A percentile compares a stretch with the other conserved stretches of the same genome.
These are phyloP conservation scores for Bondarzewia mesenterica DNA, from an alignment of 1,284 basidiomycete species.

Conservation along the genomic window DNA sequence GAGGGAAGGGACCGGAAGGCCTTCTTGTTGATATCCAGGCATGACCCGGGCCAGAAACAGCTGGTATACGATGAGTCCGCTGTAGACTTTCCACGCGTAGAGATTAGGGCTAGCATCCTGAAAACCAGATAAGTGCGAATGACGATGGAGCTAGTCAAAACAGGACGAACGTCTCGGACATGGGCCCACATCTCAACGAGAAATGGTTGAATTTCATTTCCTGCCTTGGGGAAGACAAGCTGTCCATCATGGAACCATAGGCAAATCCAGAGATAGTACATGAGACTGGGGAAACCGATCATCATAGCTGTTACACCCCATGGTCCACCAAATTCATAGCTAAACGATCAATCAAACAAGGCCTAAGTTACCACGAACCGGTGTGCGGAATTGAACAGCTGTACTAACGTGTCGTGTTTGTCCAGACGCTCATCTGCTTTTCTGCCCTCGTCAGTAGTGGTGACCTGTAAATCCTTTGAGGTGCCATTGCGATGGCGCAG, in stretches of 20 bases:
- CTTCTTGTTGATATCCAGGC: conserved; percentile 91
- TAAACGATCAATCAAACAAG: conserved; percentile 24
- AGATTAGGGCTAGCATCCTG: conserved; percentile 88
- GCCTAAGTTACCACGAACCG: too few species aligned
- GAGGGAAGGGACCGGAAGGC: conserved; percentile 87
- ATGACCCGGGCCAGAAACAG: conserved; percentile 86
- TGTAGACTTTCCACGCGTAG: conserved; percentile 87
- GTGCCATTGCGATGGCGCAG: conserved; percentile 7
- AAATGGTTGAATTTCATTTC: conserved; percentile 76
- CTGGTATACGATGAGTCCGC: conserved; percentile 84
- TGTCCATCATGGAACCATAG: conserved; percentile 93
- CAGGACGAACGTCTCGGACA: conserved; percentile 59
- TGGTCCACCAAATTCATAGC: conserved; percentile 96
- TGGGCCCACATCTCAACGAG: conserved; percentile 79
- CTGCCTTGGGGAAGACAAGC: conserved; percentile 68
- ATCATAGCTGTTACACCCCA: conserved; percentile 91
- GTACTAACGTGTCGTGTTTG: conserved; percentile 60
- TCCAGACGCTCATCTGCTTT: conserved; percentile 69
- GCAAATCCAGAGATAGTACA: conserved; percentile 99
- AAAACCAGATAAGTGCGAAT: neutral
- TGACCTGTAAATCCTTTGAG: conserved; percentile 6
- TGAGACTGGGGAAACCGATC: conserved; percentile 84
- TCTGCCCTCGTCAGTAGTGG: conserved; percentile 55
- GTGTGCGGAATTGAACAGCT: neutral
- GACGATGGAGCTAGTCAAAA: neutral